Percentiles rank a stretch among this genome's conserved stretches.
Conservation (phyloP, 306 rosid genomes). For the Pterocarpus macrocarpus region DNA sequence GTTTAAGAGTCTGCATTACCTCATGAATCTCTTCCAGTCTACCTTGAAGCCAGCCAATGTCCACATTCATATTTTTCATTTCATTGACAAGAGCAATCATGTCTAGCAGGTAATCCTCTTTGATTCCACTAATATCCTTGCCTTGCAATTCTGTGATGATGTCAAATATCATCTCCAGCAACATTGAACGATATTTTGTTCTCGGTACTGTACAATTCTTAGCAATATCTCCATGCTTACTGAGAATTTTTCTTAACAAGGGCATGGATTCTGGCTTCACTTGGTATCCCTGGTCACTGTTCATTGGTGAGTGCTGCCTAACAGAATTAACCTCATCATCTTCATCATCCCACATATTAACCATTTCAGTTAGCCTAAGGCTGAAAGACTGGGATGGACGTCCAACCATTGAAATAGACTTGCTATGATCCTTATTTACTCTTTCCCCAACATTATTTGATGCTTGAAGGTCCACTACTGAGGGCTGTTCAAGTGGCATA, state of each 20-base stretch:
- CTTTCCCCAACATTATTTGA: neutral
- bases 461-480: neutral
- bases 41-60: constrained; percentile 29
- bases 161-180: constrained; percentile 32
- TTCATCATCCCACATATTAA: constrained; percentile 4
- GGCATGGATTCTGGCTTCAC: constrained; percentile 11
- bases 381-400: neutral
- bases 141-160: constrained; percentile 15
- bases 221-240: constrained; percentile 20
- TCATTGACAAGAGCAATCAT: constrained; percentile 2
- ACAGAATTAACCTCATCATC: constrained; percentile 17
- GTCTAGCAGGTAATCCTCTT: neutral
- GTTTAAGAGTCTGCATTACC: neutral
- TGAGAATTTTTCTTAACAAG: neutral
- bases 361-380: constrained; percentile 12
- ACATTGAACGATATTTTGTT: neutral
- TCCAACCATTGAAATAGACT: neutral
- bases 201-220: neutral
- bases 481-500: neutral
- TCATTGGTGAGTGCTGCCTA: neutral
- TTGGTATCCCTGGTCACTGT: constrained; percentile 16
- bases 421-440: neutral
- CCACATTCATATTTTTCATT: neutral
- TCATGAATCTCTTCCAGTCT: constrained; percentile 27
- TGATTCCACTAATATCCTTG: neutral